Conservation (phyloP, 306 rosid species). For the Casuarina equisetifolia region DNA sequence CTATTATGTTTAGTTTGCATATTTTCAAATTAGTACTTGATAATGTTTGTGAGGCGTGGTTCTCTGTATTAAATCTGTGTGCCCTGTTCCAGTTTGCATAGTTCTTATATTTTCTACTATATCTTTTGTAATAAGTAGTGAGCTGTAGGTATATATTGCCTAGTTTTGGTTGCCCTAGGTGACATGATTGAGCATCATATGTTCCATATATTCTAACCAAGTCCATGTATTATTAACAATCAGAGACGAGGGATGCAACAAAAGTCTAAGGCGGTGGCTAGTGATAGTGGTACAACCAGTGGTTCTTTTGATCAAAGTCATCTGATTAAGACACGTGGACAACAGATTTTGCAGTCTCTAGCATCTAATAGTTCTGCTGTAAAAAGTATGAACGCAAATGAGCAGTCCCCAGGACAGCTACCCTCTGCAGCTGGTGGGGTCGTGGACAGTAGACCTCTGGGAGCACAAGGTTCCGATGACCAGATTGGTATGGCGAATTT, state of each 20-base stretch:
- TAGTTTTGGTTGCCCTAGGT: not conserved
- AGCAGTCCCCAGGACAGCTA: conserved; percentile 35
- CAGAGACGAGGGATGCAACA: conserved; percentile 69
- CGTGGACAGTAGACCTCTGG: conserved; percentile 30
- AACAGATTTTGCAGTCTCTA: conserved; percentile 64
- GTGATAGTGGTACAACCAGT: conserved; percentile 57
- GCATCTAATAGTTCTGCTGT: conserved; percentile 51
- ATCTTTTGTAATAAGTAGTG: not conserved
- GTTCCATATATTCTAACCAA: conserved; percentile 2
- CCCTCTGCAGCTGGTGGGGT: conserved; percentile 39
- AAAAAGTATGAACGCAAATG: conserved; percentile 38
- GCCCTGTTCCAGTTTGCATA: not conserved
- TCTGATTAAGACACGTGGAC: conserved; percentile 46
- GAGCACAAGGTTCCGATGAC: conserved; percentile 35
- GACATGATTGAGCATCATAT: not conserved
- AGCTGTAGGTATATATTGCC: not conserved
- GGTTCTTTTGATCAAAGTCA: conserved; percentile 51
- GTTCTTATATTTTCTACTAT: not conserved
- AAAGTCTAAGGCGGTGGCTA: conserved; percentile 38
- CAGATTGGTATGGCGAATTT: conserved; percentile 63
- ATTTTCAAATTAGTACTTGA: not conserved
- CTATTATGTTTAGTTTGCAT: not conserved
- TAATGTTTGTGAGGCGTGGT: not conserved
- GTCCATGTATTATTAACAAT: conserved; percentile 13
- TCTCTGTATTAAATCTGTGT: not conserved